Evolutionary conservation across 768 basidiomycete species (phyloP).

Genomic region (Cyclocybe cylindracea): DNA sequence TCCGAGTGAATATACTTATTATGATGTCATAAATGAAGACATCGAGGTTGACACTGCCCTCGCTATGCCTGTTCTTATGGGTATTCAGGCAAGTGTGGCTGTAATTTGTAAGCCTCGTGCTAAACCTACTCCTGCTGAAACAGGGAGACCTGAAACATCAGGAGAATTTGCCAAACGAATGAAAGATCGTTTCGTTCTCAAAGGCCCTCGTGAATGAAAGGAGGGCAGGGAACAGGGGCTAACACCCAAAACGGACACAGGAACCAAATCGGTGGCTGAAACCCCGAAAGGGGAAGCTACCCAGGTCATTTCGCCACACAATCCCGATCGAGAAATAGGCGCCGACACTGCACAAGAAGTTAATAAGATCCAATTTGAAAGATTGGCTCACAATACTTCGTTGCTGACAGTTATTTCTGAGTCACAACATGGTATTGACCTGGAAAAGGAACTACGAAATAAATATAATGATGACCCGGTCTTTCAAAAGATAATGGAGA

Average conservation of each 20-base stretch:
- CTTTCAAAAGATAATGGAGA: slow-evolving; percentile 17
- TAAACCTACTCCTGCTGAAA: slow-evolving; percentile 9
- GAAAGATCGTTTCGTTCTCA: slow-evolving; percentile 24
- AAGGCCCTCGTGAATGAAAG: slow-evolving; percentile 20
- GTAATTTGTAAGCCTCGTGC: neutral
- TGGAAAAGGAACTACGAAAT: slow-evolving; percentile 1
- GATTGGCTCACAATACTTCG: neutral
- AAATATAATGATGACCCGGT: slow-evolving; percentile 15
- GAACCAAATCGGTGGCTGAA: too few relatives aligned
- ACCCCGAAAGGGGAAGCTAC: too few relatives aligned
- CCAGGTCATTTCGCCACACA: too few relatives aligned
- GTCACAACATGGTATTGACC: neutral
- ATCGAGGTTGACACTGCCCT: neutral
- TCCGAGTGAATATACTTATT: slow-evolving; percentile 15
- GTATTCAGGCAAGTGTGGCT: neutral
- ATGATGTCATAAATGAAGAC: slow-evolving; percentile 17
- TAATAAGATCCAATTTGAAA: neutral
- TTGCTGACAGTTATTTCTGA: neutral
- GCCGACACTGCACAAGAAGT: neutral
- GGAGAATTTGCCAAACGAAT: slow-evolving; percentile 21
- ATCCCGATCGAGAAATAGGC: neutral
- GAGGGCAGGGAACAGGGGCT: slow-evolving; percentile 16
- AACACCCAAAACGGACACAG: neutral
- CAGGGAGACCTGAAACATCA: slow-evolving; percentile 15
- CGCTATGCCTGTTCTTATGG: neutral